Evolutionary conservation across 352 stramenopile species (phyloP), one percentile per base, ranked within the genome.

Genomic region (Phytophthora pisi): DNA sequence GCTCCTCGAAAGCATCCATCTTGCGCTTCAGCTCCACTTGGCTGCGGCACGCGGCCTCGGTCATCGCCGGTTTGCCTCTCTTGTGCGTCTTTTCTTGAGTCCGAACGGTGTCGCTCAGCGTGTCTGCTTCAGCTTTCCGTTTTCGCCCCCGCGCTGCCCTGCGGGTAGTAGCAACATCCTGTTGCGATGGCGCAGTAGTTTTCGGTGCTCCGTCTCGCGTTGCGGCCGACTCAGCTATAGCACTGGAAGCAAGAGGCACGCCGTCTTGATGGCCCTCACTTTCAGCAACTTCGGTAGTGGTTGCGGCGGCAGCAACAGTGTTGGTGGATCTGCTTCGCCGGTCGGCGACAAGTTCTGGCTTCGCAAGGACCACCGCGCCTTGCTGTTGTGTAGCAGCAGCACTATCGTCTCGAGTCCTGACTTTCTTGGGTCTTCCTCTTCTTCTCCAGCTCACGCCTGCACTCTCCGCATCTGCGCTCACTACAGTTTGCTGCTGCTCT

Each of bases 1-100:
- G 16, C 5, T 53, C 64, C 51, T 84, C 76, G 28, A 76, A 61
- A n/a, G 10, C 0, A 30, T 55, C 24, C 62, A 84, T 60, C 16
- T 57, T 72, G 13, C 20, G 20, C 38, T 28, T 53, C n/a, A 77
- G 51, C 2, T 68, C 46, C 51, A 63, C 3, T 49, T 77, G 65
- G 23, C 51, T 66, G n/a, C 26, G 60, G 46, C 31, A 45, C 57
- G 51, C 66, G 18, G 58, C 60, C 5, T 71, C 57, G 36, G 45
- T 66, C 61, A 74, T 63, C 5, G 24, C 40, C 9, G 55, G 58
- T 8, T 75, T 71, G 3, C 60, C 51, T 58, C 68, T 61, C 50
- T 72, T 69, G 23, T 11, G 28, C 8, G 49, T 45, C 49, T 68
- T 72, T 15, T 43, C 38, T 20, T 6, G 28, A 34, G 28, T 34